Conservation (phyloP, 2,329 filamentous ascomycete species). For the Coleophoma cylindrospora region DNA sequence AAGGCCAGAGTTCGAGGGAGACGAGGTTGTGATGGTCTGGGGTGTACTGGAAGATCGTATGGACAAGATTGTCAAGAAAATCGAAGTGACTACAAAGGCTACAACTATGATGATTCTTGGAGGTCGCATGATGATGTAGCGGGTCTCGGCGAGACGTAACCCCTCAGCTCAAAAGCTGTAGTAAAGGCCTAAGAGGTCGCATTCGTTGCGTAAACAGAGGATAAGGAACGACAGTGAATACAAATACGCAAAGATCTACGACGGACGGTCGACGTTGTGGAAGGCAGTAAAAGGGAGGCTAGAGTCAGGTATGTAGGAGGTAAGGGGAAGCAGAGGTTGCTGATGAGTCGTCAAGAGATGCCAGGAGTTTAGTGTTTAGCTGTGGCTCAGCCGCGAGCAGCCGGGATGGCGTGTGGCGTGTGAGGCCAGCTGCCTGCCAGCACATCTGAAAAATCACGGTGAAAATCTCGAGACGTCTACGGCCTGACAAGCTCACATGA, state of each 20-base stretch:
- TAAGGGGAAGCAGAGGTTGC: no score
- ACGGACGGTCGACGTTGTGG: background rate
- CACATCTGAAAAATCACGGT: no score
- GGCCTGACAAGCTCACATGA: no score
- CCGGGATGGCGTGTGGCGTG: no score
- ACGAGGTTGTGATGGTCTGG: conserved; percentile 11
- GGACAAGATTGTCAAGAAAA: conserved; percentile 25
- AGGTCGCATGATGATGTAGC: conserved; percentile 24
- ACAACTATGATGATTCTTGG: conserved; percentile 25
- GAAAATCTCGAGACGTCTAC: no score
- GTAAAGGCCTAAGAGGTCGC: conserved; percentile 2
- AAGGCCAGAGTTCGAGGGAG: conserved; percentile 33
- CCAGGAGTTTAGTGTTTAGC: no score
- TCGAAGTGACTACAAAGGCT: conserved; percentile 22
- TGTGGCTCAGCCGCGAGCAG: no score
- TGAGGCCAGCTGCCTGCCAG: no score
- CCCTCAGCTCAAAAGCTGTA: conserved; percentile 22
- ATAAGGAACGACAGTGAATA: background rate
- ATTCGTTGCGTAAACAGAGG: conserved; percentile 3
- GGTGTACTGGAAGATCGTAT: conserved; percentile 21
- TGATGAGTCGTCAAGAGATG: no score
- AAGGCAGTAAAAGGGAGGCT: background rate
- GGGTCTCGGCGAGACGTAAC: conserved; percentile 6
- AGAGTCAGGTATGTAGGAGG: no score
- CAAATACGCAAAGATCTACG: no score